Base-by-base conservation (phyloP, 2,329 filamentous ascomycete genomes). In the Coniochaeta ligniaria region DNA sequence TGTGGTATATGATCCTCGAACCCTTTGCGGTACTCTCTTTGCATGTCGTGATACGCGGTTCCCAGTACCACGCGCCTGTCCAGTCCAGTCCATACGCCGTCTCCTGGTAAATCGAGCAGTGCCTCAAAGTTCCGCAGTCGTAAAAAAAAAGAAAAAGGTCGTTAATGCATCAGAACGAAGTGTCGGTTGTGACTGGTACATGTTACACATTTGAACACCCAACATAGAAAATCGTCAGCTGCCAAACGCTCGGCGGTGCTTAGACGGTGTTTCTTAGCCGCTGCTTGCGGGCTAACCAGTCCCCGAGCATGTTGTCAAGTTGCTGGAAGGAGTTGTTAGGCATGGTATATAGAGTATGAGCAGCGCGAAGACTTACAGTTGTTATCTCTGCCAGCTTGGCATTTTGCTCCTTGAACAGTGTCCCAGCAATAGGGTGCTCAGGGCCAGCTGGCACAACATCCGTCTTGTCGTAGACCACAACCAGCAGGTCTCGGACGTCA, bases 391-490 rank as follows among this genome's bases (percentile, higher is more conserved):
- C 88, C 70, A 98, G 76, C 70, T 89, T 89, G 66, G 89, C 90
- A 70, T 92, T 93, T 74, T 96, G 91, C 70, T 96, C 91, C 57
- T 86, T 87, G 77, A 96, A 98, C 60, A 98, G 77, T 24, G 86
- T 84, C 16, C 86, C 85, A 58, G 90, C 91, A 52, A 96, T 81
- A 0, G 94, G 94, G 72, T 98, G 93, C 61, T 96, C 91, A n/a
- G 84, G 83, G 1, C 89, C 85, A 8, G 89, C 90, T 20, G 92
- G 90, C 47, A 86, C 83, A 17, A 96, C 87, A 62, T 93, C 90
- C 16, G 87, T 90, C 72, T 93, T 96, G 75, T 98, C 93, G 71
- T 96, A 93, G 31, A 99, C 92, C 63, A 99, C 90, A 41, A 93
- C 83, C 58, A 98, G 82, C 71, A 98, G 83, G 71, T 99, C 94